Evolutionary conservation across 805 yeast genomes (phyloP), one percentile per base, ranked within the genome.

Genomic region (Candida rishiriensis): DNA sequence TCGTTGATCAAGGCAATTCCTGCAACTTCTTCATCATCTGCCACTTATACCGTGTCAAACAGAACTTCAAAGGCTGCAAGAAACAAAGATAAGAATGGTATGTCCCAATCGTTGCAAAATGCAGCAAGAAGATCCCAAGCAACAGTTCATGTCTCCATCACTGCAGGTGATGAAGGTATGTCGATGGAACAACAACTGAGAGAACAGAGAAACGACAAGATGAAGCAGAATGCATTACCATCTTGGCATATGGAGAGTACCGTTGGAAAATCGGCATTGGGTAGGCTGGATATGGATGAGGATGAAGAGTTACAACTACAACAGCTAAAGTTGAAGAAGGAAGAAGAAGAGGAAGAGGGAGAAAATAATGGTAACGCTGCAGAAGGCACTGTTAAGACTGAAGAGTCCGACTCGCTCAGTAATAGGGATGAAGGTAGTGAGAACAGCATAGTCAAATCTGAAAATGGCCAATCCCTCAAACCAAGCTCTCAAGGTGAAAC

Each of bases 221-320:
- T 90, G 63, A 83, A 85, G 59, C 97, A 91, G 64, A 93, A 93
- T 61, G 97, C 97, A 3, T 73, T 93, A 53, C 99, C 99, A 8
- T 83, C 93, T 28, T 93, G 99, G 99, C 96, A 93, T 61, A 80
- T 85, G 51, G 83, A 84, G 54, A 81, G 91, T 59, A 90, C 99
- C 0, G 91, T 91, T 52, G 96, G 96, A 38, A 73, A 81, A 53
- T 65, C 74, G 12, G 72, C 75, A 3, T 63, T 78, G 46, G 86
- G 83, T 46, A 75, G 70, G 50, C 55, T 80, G 46, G 83, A 75
- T 37, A 80, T 71, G 31, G 84, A 76, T 43, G 70, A 66, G 36
- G 65, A 57, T 15, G 59, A 36, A 47, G 58, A 38, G 33, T n/a
- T 34, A 14, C 28, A 18, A 14, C 14, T 29, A 15, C 38, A 26